Conservation (phyloP, 208 protist genomes). For the Leishmania tarentolae region DNA sequence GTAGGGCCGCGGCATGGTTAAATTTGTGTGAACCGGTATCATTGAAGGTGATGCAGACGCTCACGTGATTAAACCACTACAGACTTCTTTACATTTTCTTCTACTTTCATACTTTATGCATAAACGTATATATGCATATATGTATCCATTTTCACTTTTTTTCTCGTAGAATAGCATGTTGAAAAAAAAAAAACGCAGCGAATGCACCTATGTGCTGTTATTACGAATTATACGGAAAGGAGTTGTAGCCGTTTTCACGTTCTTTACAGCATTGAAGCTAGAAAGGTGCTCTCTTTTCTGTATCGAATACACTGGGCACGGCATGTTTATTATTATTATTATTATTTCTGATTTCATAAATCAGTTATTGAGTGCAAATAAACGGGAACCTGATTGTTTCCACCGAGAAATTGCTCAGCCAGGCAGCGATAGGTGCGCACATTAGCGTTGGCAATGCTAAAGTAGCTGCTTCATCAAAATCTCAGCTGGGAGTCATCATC, state of each 20-base stretch:
- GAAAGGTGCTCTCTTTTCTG: not conserved
- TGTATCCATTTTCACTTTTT: too few relatives aligned
- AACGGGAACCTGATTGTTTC: not conserved
- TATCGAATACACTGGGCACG: too few relatives aligned
- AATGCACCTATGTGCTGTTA: not conserved
- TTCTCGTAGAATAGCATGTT: not conserved
- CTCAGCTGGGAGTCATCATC: not conserved
- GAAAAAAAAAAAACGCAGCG: not conserved
- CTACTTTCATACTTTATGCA: too few relatives aligned
- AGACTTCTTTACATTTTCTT: not conserved
- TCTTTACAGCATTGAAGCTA: not conserved
- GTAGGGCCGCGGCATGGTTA: not conserved
- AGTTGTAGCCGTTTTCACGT: not conserved
- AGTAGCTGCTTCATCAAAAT: not conserved
- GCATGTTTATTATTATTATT: too few relatives aligned
- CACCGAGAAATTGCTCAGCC: not conserved
- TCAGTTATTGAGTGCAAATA: not conserved
- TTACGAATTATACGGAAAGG: not conserved
- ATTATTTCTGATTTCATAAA: not conserved
- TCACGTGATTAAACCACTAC: not conserved
- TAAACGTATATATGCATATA: too few relatives aligned
- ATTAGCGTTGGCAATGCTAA: not conserved
- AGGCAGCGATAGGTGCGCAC: not conserved
- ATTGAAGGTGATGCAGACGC: not conserved
- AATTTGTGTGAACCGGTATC: not conserved